Evolutionary conservation across 345 rosid genomes (phyloP).

Genomic region (Eucalyptus pauciflora): DNA sequence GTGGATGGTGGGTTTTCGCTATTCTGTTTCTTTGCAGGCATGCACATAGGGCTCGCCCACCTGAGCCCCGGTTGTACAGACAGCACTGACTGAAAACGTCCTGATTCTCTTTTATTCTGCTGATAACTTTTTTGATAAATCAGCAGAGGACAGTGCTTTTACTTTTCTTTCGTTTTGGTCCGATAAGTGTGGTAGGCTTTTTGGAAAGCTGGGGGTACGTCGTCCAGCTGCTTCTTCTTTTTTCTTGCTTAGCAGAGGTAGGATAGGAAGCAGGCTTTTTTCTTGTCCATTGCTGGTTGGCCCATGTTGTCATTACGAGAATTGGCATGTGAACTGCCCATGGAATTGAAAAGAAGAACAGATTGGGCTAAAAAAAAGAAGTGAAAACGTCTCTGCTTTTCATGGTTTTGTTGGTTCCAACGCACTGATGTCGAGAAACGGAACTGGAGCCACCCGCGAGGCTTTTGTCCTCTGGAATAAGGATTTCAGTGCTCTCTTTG

Average conservation of each 20-base stretch:
- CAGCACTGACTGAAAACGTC: neutral
- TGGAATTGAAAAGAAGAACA: neutral
- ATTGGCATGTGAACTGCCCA: neutral
- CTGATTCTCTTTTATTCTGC: neutral
- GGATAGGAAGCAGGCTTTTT: neutral
- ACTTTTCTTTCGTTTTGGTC: neutral
- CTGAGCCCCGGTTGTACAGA: neutral
- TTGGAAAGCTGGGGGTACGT: neutral
- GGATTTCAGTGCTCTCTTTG: neutral
- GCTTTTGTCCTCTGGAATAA: conserved; percentile 11
- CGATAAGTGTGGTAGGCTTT: neutral
- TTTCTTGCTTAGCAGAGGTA: neutral
- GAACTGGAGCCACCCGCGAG: conserved; percentile 3
- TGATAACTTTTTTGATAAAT: neutral
- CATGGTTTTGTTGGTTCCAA: conserved; percentile 13
- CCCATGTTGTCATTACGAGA: neutral
- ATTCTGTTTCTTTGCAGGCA: neutral
- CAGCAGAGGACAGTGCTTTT: neutral
- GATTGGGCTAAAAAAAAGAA: neutral
- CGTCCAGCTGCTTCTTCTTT: neutral
- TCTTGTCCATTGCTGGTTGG: neutral
- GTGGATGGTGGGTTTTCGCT: neutral
- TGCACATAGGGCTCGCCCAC: neutral
- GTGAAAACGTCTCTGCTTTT: conserved; percentile 6
- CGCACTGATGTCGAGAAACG: conserved; percentile 7